These are phyloP conservation scores for Zychaea mexicana DNA, from an alignment of 371 early-diverging fungal genomes.

Conservation along the genomic window DNA sequence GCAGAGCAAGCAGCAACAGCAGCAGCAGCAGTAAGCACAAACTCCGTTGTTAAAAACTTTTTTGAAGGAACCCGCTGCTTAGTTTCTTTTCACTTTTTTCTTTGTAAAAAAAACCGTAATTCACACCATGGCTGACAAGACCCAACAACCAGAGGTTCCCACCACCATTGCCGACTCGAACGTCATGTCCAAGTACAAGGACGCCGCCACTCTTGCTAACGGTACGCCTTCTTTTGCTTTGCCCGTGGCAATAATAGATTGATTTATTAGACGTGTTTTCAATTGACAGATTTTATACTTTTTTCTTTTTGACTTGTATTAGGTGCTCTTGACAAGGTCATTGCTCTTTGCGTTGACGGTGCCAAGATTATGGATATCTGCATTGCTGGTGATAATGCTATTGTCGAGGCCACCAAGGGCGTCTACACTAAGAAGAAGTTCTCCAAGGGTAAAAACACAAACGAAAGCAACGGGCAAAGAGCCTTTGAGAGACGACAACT, in stretches of 20 bases:
- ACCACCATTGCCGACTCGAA: constrained; percentile 56
- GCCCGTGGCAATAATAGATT: background rate
- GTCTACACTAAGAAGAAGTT: constrained; percentile 67
- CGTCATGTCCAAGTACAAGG: constrained; percentile 87
- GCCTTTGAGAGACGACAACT: too few relatives aligned
- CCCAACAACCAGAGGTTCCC: constrained; percentile 18
- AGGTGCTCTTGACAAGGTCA: constrained; percentile 73
- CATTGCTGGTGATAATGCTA: constrained; percentile 79
- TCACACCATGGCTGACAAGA: constrained; percentile 24
- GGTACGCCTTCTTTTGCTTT: constrained; percentile 41
- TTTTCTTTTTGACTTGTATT: too few relatives aligned
- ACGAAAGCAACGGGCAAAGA: background rate
- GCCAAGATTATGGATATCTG: constrained; percentile 82
- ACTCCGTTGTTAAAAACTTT: background rate
- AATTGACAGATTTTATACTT: constrained; percentile 4
- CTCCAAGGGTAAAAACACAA: constrained; percentile 60
- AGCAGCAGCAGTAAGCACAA: too few relatives aligned
- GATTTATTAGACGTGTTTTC: too few relatives aligned
- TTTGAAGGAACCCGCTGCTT: background rate
- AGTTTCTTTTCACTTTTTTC: constrained; percentile 3
- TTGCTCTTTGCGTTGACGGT: constrained; percentile 71
- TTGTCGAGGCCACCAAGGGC: constrained; percentile 57
- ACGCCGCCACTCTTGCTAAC: constrained; percentile 86
- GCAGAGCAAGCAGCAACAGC: too few relatives aligned
- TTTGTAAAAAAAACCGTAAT: background rate